These are phyloP conservation scores for Phanerochaete sordida DNA, from an alignment of 768 basidiomycete genomes.

Conservation along the genomic window DNA sequence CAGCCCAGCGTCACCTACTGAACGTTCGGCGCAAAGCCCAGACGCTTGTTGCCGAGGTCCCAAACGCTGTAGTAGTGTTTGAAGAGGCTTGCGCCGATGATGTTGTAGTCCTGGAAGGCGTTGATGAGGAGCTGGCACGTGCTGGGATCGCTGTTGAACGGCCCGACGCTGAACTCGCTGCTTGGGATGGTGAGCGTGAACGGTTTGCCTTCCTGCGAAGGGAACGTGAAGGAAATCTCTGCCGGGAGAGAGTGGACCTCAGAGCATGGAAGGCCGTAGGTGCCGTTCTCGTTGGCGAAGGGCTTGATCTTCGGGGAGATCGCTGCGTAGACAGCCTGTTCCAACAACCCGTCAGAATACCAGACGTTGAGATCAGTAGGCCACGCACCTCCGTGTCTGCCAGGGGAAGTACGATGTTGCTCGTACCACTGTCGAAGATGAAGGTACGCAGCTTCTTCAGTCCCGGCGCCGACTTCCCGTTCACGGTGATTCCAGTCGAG, in stretches of 20 bases:
- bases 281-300: constrained; percentile 46
- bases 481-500: constrained; percentile 46
- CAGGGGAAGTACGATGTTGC: constrained; percentile 50
- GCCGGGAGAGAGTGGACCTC: constrained; percentile 45
- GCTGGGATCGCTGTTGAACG: constrained; percentile 46
- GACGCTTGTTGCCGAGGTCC: constrained; percentile 45
- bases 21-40: constrained; percentile 48
- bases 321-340: constrained; percentile 50
- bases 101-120: constrained; percentile 44
- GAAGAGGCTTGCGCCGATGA: constrained; percentile 52
- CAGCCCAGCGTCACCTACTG: background rate
- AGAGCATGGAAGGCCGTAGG: constrained; percentile 52
- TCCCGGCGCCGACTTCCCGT: constrained; percentile 44
- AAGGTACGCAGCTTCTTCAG: constrained; percentile 39
- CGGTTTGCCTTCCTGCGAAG: constrained; percentile 41
- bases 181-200: constrained; percentile 59
- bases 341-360: background rate
- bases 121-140: constrained; percentile 58
- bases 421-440: constrained; percentile 58
- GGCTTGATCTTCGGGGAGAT: constrained; percentile 57
- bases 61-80: constrained; percentile 62
- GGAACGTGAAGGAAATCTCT: constrained; percentile 49
- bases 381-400: constrained; percentile 42
- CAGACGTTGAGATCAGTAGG: background rate
- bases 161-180: constrained; percentile 54